A percentile compares a stretch with the other conserved stretches of the same genome.
phyloP scores from a whole-genome alignment of 2,329 filamentous ascomycete genomes.

The Fusarium sp. region DNA sequence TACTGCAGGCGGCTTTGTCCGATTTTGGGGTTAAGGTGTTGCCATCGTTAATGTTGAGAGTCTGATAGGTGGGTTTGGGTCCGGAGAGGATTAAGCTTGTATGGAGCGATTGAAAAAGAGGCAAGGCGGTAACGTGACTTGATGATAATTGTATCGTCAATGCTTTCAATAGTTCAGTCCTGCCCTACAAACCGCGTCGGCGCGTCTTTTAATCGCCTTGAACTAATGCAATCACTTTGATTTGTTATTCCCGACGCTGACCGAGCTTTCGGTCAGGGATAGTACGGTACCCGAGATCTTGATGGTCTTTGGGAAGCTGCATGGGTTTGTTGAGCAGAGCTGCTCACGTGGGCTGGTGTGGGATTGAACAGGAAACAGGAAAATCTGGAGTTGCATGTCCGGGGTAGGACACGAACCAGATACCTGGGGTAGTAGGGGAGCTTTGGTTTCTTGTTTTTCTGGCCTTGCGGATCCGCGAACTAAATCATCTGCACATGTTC shows the following conservation, averaged over 20 bases:
- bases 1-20: neutral
- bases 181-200: neutral
- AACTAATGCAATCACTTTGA: neutral
- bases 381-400: neutral
- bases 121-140: neutral
- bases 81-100: neutral
- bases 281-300: neutral
- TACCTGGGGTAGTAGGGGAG: neutral
- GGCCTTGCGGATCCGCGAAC: neutral
- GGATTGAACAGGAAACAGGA: neutral
- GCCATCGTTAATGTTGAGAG: too few relatives aligned
- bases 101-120: neutral
- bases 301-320: neutral
- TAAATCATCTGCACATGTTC: neutral
- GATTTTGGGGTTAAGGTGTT: neutral
- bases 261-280: neutral
- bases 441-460: neutral
- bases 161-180: neutral
- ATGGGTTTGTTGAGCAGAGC: neutral
- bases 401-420: neutral
- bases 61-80: neutral
- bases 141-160: neutral
- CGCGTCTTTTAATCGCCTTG: neutral
- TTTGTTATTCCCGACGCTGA: neutral
- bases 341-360: neutral